Percentiles rank a stretch among this genome's conserved stretches.
Evolutionary conservation across 2,329 filamentous ascomycete genomes (phyloP).

Genomic region (Pezicula radicicola): DNA sequence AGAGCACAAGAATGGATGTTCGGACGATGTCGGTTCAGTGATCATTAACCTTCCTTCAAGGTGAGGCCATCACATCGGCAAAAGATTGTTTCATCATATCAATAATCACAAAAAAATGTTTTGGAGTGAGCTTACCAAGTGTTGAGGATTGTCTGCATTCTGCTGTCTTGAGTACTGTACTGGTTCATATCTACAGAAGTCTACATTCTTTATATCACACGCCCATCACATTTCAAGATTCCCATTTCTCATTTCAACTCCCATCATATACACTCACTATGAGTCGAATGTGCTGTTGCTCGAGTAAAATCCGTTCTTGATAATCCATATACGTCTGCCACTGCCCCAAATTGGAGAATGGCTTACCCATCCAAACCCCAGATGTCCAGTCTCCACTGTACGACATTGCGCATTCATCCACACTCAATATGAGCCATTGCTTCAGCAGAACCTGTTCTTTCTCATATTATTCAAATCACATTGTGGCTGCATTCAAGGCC

Average conservation of each 20-base stretch:
- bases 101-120: neutral
- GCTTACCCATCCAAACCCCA: no score
- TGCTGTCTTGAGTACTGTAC: no score
- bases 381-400: no score
- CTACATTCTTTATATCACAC: neutral
- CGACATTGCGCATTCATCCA: no score
- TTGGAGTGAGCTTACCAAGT: neutral
- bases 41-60: constrained; percentile 3
- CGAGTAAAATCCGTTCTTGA: no score
- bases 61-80: constrained; percentile 17
- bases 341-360: no score
- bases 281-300: constrained; percentile 5
- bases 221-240: neutral
- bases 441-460: no score
- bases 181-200: no score
- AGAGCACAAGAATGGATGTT: neutral
- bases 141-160: neutral
- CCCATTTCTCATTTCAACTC: neutral
- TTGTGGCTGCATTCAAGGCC: no score
- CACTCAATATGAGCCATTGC: no score
- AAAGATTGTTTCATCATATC: constrained; percentile 17
- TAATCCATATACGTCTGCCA: no score
- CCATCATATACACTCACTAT: constrained; percentile 3
- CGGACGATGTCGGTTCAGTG: constrained; percentile 13
- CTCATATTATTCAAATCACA: no score